These are phyloP conservation scores for Cladosporium sp. DNA, from an alignment of 2,329 filamentous ascomycete species.

Conservation along the genomic window DNA sequence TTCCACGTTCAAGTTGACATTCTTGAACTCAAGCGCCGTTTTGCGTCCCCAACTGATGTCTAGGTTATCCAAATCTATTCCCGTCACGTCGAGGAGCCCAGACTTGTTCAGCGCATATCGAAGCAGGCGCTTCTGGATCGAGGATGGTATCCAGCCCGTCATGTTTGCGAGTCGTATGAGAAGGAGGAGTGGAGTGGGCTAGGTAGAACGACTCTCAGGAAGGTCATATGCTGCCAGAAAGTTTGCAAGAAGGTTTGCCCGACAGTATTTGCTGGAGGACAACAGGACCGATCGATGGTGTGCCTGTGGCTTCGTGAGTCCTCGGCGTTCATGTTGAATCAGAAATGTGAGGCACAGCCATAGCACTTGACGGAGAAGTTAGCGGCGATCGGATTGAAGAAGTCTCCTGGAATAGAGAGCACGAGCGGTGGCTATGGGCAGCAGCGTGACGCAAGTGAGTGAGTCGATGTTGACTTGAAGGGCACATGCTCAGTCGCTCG, in stretches of 20 bases:
- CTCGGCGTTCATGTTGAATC: conserved; percentile 12
- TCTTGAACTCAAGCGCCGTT: conserved; percentile 80
- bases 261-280: conserved; percentile 1
- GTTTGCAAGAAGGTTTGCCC: conserved; percentile 17
- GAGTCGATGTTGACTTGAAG: conserved; percentile 6
- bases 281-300: conserved; percentile 3
- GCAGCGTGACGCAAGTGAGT: conserved; percentile 1
- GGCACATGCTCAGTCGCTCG: conserved; percentile 4
- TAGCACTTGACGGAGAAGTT: not conserved
- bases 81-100: conserved; percentile 84
- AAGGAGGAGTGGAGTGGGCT: not conserved
- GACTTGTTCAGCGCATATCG: conserved; percentile 81
- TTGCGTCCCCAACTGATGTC: conserved; percentile 81
- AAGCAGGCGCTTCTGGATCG: conserved; percentile 82
- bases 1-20: conserved; percentile 79
- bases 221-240: conserved; percentile 6
- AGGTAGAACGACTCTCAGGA: not conserved
- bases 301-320: conserved; percentile 13
- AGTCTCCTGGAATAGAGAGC: not conserved
- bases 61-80: conserved; percentile 81
- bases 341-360: conserved; percentile 2
- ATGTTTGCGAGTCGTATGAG: conserved; percentile 23
- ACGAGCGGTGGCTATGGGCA: conserved; percentile 2
- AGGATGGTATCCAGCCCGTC: conserved; percentile 70
- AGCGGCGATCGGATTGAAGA: not conserved